Percentiles rank a stretch among this genome's conserved stretches.
Evolutionary conservation across 768 basidiomycete species (phyloP).

Genomic region (Jaapia argillacea): DNA sequence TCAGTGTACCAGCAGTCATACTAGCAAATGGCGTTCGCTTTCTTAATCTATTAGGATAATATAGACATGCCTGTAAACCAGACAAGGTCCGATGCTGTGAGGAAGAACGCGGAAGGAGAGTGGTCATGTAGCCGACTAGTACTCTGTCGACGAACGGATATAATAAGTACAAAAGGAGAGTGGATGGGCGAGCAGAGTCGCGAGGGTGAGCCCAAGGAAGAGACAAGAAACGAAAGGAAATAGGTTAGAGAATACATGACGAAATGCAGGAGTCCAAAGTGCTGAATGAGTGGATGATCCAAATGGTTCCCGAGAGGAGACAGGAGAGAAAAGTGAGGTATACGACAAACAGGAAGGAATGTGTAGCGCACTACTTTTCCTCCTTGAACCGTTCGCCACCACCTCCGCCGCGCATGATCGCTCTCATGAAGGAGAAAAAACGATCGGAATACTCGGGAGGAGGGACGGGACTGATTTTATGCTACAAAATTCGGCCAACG

Average conservation of each 20-base stretch:
- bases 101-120: too few relatives aligned
- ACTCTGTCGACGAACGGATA: too few relatives aligned
- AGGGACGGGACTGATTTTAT: slow-evolving; percentile 90
- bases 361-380: neutral
- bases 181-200: neutral
- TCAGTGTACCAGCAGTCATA: neutral
- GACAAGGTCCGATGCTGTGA: too few relatives aligned
- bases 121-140: too few relatives aligned
- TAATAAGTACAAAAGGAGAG: too few relatives aligned
- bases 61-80: neutral
- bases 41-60: neutral
- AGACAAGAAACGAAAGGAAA: neutral
- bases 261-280: neutral
- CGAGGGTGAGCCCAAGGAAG: neutral
- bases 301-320: neutral
- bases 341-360: too few relatives aligned
- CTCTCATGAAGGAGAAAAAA: slow-evolving; percentile 82
- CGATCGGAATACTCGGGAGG: slow-evolving; percentile 82
- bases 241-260: neutral
- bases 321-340: too few relatives aligned
- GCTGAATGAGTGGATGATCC: neutral
- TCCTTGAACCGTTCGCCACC: slow-evolving; percentile 42
- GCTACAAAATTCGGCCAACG: slow-evolving; percentile 33
- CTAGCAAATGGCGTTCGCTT: neutral
- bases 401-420: slow-evolving; percentile 75